Evolutionary conservation across 331 rosid genomes (phyloP), one percentile per base, ranked within the genome.

Genomic region (Prunus yedoensis): DNA sequence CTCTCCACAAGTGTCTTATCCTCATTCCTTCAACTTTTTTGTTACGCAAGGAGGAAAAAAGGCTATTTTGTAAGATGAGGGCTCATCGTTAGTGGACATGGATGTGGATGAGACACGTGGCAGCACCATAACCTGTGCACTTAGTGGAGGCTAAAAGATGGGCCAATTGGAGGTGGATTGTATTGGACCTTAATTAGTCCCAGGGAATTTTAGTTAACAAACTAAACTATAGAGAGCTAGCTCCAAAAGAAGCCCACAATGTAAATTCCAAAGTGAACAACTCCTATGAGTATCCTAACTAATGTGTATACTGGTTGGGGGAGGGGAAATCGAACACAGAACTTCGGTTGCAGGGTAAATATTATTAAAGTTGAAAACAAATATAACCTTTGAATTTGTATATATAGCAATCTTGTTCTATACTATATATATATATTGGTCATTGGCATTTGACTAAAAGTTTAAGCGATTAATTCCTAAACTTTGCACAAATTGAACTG

Each of bases 1-100:
- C 46, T 83, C 90, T 88, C 91, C 98, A 82, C 95, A 86, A 85
- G 93, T 66, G 79, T 71, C 93, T 93, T 90, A 90, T 93, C 96
- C 80, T 80, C 10, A 77, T 76, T 57, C 65, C 43, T 25, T 17
- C 35, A 0, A 70, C 74, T 66, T 16, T 56, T 17, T 64, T 32
- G 38, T 80, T 81, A 57, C 23, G 61, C 5, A 25, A 21, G 30
- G 58, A 77, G 61, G 65, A 73, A 61, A 53, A 8, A 46, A 27
- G 14, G 12, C 8, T 28, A 78, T 28, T 47, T 81, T 72, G 79
- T 64, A 50, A 77, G 81, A 82, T 72, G 84, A 76, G 65, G 58
- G 73, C 54, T 80, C 75, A 76, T 85, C 81, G 67, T 63, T 10
- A 54, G 17, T 10, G 77, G 61, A 25, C 65, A 80, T 79, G 93